Base-by-base conservation (phyloP, 2,329 filamentous ascomycete species). In the Colletotrichum falcatum region DNA sequence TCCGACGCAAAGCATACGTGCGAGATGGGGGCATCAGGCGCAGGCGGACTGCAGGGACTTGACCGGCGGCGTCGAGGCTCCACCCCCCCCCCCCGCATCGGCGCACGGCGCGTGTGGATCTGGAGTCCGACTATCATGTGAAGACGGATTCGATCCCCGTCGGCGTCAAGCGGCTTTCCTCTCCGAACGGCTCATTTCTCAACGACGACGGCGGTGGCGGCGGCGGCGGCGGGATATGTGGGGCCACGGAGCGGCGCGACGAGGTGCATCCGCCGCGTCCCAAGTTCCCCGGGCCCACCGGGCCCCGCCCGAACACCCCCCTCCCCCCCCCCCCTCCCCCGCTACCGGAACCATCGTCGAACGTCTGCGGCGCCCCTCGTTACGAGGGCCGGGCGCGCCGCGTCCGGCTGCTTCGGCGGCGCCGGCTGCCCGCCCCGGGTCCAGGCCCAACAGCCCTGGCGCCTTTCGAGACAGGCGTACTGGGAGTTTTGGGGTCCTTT, bases 401-500 rank as follows among this genome's bases (percentile, higher is more conserved):
- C 78, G 16, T 87, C 86, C 26, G 84, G 82, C 63, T 86, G 84
- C 79, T 73, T 78, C 76, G 73, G 78, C 76, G 79, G 70, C n/a
- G 64, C 61, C 28, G 89, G 84, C 65, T 92, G 90, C 75, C 81
- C 81, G 90, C 75, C 81, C 81, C 4, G 83, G 88, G 60, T 88
- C 83, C 72, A 89, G 91, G 9, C 85, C 88, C 7, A 87, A 86
- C 64, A 86, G 88, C 73, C 89, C 85, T 26, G 79, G 76, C 26
- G 86, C 80, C 2, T 92, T 92, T 89, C 77, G 82, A 79, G 53
- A 84, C 88, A 75, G 90, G 90, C 87, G 1, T 92, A 84, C 76
- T 93, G 87, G 91, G 89, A 88, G 79, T 90, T 92, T 80, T n/a
- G n/a, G n/a, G 87, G 85, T 2, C 78, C 81, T 12, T 90, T 92